Base-by-base conservation (phyloP, 495 filamentous ascomycete genomes). In the Hypoxylon lienhwacheense region DNA sequence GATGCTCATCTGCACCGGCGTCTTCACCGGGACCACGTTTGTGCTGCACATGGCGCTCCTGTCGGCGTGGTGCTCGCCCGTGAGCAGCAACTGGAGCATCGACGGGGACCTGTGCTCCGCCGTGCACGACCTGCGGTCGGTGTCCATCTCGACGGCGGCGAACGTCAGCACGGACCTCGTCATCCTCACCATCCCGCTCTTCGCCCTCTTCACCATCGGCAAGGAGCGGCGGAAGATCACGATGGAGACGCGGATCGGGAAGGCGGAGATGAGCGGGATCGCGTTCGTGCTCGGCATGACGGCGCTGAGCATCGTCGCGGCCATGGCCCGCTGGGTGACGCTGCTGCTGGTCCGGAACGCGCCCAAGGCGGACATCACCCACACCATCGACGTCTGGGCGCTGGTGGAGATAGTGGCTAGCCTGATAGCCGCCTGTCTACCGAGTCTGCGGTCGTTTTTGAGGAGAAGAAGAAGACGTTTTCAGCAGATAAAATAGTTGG, bases 321-420 rank as follows among this genome's bases (percentile, higher is more conserved):
- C 41, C 3, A 5, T 45, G 41, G 41, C 41, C 15, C 41, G 41
- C 5, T 45, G 41, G 41, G 24, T 45, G 7, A 45, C 41, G 10
- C 4, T 45, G 10, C 26, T 45, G 10, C 17, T 45, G 11, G 41
- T 45, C 1, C 41, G 25, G 10, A 32, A 45, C 10, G 41, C 41
- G 10, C 41, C 41, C 15, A 45, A 32, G 26, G 41, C 41, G 4
- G 41, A 45, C n/a, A 45, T 45, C 26, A 45, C 41, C 5, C 41
- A 45, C 11, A 45, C 41, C 3, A 45, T 45, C 12, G 41, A 45
- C 1, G 41, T 45, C 5, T 45, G 41, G 41, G 41, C 41, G 4
- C 15, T 45, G 26, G 41, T 45, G 10, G 41, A 45, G 16, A 45
- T 45, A 45, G 41, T 45, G 41, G 41, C 41, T 11, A 45, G 41